Conservation (phyloP, 148 eudicot genomes). For the Vaccinium macrocarpon region DNA sequence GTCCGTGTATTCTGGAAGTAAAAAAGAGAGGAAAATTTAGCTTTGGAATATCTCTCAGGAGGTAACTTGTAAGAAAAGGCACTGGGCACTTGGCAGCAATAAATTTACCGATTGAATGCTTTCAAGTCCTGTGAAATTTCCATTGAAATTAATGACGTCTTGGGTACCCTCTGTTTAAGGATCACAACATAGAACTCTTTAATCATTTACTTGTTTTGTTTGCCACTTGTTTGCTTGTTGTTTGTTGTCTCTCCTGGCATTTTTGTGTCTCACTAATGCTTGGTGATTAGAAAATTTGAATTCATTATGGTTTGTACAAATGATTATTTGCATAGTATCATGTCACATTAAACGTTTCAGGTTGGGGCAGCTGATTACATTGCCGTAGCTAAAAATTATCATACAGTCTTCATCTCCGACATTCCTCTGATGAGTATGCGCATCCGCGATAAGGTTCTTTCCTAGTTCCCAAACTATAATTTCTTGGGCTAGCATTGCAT, state of each 20-base stretch:
- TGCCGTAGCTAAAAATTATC: conserved; percentile 80
- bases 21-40: neutral
- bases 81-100: neutral
- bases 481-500: neutral
- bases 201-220: neutral
- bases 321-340: neutral
- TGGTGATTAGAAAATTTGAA: neutral
- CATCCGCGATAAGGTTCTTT: conserved; percentile 83
- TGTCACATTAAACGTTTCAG: conserved; percentile 29
- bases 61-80: neutral
- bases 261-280: neutral
- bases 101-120: conserved; percentile 4
- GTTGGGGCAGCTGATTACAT: conserved; percentile 97
- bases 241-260: neutral
- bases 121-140: neutral
- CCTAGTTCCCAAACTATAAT: neutral
- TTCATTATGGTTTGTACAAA: neutral
- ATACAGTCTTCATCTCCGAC: conserved; percentile 78
- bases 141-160: neutral
- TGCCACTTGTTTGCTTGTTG: neutral
- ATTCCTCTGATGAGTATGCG: conserved; percentile 96
- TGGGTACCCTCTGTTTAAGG: neutral
- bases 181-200: neutral
- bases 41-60: neutral
- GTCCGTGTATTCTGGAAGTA: neutral